Conservation (phyloP, 495 filamentous ascomycete genomes). For the Pyrenopolyporus hunteri region DNA sequence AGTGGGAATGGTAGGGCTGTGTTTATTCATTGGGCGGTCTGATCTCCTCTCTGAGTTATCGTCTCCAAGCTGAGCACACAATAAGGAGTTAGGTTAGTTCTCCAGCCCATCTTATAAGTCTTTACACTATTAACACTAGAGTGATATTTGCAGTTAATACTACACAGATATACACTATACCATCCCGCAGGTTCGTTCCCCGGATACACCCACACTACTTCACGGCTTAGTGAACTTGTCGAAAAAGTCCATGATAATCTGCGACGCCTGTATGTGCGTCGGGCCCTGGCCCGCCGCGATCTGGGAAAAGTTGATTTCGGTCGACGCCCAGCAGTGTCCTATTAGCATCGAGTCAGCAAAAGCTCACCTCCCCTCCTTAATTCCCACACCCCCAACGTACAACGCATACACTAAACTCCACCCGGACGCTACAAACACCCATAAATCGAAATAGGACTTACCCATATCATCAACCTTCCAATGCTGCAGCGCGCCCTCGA, state of each 20-base stretch:
- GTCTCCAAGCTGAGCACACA: too few species aligned
- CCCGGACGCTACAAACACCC: too few species aligned
- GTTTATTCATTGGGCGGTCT: constrained; percentile 24
- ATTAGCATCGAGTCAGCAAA: constrained; percentile 11
- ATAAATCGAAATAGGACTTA: too few species aligned
- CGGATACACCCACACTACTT: neutral
- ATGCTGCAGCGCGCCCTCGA: constrained; percentile 51
- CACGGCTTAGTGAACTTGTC: constrained; percentile 40
- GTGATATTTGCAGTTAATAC: constrained; percentile 12
- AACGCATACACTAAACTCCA: neutral
- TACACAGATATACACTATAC: constrained; percentile 8
- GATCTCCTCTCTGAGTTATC: neutral
- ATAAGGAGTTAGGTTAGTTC: too few species aligned
- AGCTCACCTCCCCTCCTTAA: too few species aligned
- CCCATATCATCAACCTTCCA: constrained; percentile 54
- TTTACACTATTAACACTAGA: neutral
- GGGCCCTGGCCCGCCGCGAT: constrained; percentile 38
- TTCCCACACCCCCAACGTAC: too few species aligned
- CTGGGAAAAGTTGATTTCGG: constrained; percentile 46
- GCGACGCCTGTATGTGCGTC: constrained; percentile 43
- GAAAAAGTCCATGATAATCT: constrained; percentile 44
- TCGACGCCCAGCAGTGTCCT: constrained; percentile 46
- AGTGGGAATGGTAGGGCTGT: constrained; percentile 47
- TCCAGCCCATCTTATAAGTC: too few species aligned
- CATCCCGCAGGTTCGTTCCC: too few species aligned